A percentile compares a stretch with the other conserved stretches of the same genome.
Evolutionary conservation across 2,329 filamentous ascomycete genomes (phyloP).

Genomic region (Akanthomyces uredinophilus): DNA sequence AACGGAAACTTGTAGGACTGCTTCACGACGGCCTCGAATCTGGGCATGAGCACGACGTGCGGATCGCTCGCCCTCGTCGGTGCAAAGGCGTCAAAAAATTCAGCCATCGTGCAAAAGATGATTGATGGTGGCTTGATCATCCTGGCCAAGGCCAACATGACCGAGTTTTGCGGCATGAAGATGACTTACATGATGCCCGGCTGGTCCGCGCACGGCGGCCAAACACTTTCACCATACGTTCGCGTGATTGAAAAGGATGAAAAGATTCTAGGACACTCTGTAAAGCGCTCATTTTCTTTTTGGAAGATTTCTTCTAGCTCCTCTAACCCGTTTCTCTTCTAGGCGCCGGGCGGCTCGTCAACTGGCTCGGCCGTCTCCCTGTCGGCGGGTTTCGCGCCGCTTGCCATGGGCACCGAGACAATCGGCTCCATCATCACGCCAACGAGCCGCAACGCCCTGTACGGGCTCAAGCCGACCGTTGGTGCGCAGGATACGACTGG

Average conservation of each 20-base stretch:
- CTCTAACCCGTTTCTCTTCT: background rate
- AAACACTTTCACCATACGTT: conserved; percentile 26
- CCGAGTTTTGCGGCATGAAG: conserved; percentile 21
- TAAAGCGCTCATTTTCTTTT: background rate
- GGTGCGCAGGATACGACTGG: conserved; percentile 19
- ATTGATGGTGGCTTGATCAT: conserved; percentile 21
- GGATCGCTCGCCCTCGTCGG: conserved; percentile 18
- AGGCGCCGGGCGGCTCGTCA: conserved; percentile 30
- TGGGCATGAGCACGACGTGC: conserved; percentile 21
- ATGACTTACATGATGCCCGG: conserved; percentile 18
- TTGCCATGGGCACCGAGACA: conserved; percentile 30
- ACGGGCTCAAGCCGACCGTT: conserved; percentile 24
- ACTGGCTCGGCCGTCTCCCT: conserved; percentile 30
- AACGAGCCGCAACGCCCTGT: conserved; percentile 20
- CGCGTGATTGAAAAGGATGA: conserved; percentile 20
- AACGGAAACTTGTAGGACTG: conserved; percentile 14
- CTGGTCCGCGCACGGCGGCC: conserved; percentile 23
- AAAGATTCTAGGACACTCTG: conserved; percentile 17
- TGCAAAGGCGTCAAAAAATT: conserved; percentile 14
- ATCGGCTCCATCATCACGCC: conserved; percentile 26
- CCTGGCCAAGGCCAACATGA: conserved; percentile 21
- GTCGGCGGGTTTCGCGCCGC: conserved; percentile 26
- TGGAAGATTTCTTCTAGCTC: background rate
- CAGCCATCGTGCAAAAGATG: conserved; percentile 16
- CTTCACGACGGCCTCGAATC: conserved; percentile 15